Evolutionary conservation across 208 protist genomes (phyloP), one percentile per base, ranked within the genome.

Genomic region (Crithidia bombi): DNA sequence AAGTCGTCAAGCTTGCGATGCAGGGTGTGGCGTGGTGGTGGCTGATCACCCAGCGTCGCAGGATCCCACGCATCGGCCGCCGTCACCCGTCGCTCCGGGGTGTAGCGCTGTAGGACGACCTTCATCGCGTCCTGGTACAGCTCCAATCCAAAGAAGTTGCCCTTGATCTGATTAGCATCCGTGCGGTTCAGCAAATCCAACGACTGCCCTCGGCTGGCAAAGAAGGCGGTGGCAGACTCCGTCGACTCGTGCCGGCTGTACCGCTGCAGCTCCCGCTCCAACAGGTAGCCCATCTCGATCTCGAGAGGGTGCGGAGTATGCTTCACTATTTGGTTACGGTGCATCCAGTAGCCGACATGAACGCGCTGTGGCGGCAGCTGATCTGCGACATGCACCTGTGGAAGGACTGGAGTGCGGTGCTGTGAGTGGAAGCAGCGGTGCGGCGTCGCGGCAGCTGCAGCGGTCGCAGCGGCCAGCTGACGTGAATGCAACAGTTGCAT

Each of bases 121-220:
- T 78, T 78, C 87, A 92, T 86, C 9, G 90, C 90, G 59, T 95
- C 90, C 68, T 91, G 85, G 63, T 95, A 95, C 14, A 90, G 79
- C 69, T 93, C 86, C 2, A 95, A 46, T 0, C 81, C 85, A 63
- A 89, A 95, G 66, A 93, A 95, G 68, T 92, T 90, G 28, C 75
- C 73, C 38, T 81, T 76, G 23, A 93, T 92, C 44, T 91, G 82
- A 10, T 74, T 82, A 32, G 78, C 44, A 57, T 93, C 90, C 21
- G 75, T 85, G 61, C 90, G 87, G 65, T 81, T 79, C 32, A 87
- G 69, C 30, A 85, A 56, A 52, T 95, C 90, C 56, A 95, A 80
- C 9, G 85, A 81, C 63, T 91, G 83, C 6, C 84, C 85, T 0
- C 81, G 75, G n/a, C 73, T 76, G 5, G 74, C 70, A 51, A 95